Evolutionary conservation across 805 yeast genomes (phyloP), one percentile per base, ranked within the genome.

Genomic region (Candida suzukii): DNA sequence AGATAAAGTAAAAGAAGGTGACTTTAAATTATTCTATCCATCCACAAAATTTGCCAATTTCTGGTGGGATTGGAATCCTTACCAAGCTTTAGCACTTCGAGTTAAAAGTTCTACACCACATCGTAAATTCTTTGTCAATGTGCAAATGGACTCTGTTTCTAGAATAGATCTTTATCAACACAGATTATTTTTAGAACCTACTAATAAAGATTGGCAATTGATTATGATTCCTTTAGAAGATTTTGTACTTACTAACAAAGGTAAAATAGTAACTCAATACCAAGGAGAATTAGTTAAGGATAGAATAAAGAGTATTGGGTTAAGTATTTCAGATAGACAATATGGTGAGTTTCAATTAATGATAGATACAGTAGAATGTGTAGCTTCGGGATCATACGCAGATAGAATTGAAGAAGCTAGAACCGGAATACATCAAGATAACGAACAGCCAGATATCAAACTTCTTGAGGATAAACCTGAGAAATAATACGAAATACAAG

Each of bases 131-230:
- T 74, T 83, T 59, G 80, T 87, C 35, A 87, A 87, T 53, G 71
- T 87, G 39, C 95, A 87, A 63, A 81, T 91, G 12, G 87, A 85
- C 53, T 77, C 88, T 2, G 82, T 90, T 26, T 73, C 83, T 45
- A 73, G 78, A 8, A 82, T 91, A 2, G 95, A 87, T 60, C 64
- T 87, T 47, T 87, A 78, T 61, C 95, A 87, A 61, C 95, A 87
- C 59, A 63, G 95, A 19, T 66, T 87, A 47, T 87, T 84, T 51
- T 63, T 83, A 48, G 75, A 77, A 49, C 87, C 86, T 4, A 86
- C 88, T 2, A 13, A 31, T 33, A 32, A 41, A 18, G 29, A 36
- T 26, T 36, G 30, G 22, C 34, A 38, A 24, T 13, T 17, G 16
- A 26, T 31, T 16, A 11, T 81, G 24, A 78, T 87, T 27, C 88